These are phyloP conservation scores for Eucalyptus fibrosa DNA, from an alignment of 345 rosid species.

Conservation along the genomic window DNA sequence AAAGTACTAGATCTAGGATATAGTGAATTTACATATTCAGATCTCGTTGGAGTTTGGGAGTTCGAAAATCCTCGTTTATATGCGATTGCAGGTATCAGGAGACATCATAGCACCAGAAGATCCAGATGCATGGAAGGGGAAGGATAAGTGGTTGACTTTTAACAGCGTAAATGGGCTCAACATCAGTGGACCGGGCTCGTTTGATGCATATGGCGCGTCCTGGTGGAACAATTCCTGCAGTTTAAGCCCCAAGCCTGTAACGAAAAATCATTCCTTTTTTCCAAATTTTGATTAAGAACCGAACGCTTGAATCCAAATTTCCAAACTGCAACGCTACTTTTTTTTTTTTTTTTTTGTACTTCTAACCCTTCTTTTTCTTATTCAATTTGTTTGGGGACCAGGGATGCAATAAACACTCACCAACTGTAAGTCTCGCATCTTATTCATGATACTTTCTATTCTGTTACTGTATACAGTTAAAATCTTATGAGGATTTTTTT, in stretches of 20 bases:
- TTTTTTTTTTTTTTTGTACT: neutral
- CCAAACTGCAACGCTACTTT: neutral
- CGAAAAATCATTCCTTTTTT: neutral
- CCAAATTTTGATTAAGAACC: neutral
- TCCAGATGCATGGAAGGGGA: neutral
- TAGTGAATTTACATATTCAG: neutral
- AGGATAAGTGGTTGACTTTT: neutral
- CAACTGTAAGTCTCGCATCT: neutral
- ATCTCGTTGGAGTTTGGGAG: neutral
- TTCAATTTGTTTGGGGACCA: neutral
- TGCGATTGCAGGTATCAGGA: neutral
- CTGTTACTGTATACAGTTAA: accelerated
- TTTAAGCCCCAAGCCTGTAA: neutral
- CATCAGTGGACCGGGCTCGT: neutral
- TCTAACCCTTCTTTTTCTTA: neutral
- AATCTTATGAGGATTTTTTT: neutral
- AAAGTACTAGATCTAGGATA: neutral
- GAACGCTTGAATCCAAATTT: neutral
- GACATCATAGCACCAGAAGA: neutral
- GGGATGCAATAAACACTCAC: neutral
- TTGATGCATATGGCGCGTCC: neutral
- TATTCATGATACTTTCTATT: neutral
- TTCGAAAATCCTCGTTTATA: neutral
- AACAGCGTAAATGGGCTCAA: neutral
- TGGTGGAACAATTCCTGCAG: neutral